Conservation (phyloP, 2,329 filamentous ascomycete genomes). For the Nakataea oryzae region DNA sequence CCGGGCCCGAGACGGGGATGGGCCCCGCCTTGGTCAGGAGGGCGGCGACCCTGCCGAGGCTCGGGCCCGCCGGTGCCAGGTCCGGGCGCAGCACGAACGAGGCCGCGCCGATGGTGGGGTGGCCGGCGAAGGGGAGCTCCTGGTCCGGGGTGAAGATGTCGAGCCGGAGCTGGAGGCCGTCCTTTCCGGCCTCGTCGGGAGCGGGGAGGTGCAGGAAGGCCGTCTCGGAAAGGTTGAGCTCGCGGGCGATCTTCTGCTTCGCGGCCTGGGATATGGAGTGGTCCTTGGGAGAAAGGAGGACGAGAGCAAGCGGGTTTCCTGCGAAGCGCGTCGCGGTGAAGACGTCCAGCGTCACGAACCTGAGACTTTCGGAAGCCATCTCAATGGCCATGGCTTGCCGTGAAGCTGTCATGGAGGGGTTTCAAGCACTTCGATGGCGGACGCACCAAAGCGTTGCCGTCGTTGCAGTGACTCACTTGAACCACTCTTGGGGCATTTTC, state of each 20-base stretch:
- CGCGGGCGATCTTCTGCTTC: conserved; percentile 48
- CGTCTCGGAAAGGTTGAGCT: conserved; percentile 56
- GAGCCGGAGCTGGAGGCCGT: conserved; percentile 27
- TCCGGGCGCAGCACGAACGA: conserved; percentile 30
- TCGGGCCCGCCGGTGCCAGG: background rate
- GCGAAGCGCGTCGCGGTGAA: conserved; percentile 40
- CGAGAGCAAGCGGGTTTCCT: conserved; percentile 52
- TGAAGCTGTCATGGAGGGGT: too few species aligned
- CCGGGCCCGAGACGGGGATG: conserved; percentile 30
- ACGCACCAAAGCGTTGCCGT: too few species aligned
- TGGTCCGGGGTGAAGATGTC: conserved; percentile 47
- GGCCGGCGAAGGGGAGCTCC: conserved; percentile 52
- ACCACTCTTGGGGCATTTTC: too few species aligned
- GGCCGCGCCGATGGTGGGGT: conserved; percentile 49
- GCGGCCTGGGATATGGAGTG: conserved; percentile 32
- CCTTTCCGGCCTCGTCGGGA: conserved; percentile 12
- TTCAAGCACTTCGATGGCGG: too few species aligned
- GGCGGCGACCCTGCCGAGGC: conserved; percentile 22
- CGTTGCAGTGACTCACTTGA: too few species aligned
- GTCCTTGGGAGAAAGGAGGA: conserved; percentile 35
- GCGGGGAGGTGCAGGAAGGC: conserved; percentile 45
- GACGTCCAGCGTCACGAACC: conserved; percentile 45
- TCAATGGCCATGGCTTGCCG: too few species aligned
- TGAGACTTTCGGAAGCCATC: background rate
- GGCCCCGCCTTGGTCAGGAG: conserved; percentile 47